Conservation (phyloP, 441 rosid genomes). For the Corymbia citriodora region DNA sequence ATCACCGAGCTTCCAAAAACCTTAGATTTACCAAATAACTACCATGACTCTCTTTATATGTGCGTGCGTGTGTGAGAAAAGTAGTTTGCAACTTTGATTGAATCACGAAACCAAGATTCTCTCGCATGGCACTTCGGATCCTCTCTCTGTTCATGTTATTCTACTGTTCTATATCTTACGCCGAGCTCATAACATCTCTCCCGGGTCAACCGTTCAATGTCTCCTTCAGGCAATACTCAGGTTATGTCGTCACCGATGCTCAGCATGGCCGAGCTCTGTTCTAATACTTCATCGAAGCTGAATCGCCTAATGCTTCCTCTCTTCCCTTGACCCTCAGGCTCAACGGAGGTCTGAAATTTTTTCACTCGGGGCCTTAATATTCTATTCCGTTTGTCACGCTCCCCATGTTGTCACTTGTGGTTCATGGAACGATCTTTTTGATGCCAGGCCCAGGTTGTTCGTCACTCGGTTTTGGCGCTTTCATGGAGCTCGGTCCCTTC, state of each 20-base stretch:
- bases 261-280: slow-evolving; percentile 27
- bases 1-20: background rate
- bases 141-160: background rate
- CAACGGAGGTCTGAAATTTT: slow-evolving; percentile 18
- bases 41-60: background rate
- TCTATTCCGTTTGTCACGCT: background rate
- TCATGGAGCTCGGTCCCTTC: slow-evolving; percentile 39
- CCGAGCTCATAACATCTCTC: slow-evolving; percentile 5
- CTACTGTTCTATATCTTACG: background rate
- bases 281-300: slow-evolving; percentile 32
- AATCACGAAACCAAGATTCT: background rate
- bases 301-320: slow-evolving; percentile 9
- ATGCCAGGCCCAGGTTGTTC: slow-evolving; percentile 36
- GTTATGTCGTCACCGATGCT: slow-evolving; percentile 26
- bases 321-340: slow-evolving; percentile 30
- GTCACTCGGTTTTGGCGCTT: slow-evolving; percentile 39
- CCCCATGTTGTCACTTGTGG: background rate
- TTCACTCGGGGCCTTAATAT: background rate
- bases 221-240: slow-evolving; percentile 23
- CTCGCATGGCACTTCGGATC: background rate
- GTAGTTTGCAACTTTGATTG: background rate
- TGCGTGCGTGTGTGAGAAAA: rapidly evolving
- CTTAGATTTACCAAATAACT: background rate
- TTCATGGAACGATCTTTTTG: background rate
- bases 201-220: slow-evolving; percentile 30